phyloP scores from a whole-genome alignment of 805 yeast genomes.

The Schwanniomyces yamadae region DNA sequence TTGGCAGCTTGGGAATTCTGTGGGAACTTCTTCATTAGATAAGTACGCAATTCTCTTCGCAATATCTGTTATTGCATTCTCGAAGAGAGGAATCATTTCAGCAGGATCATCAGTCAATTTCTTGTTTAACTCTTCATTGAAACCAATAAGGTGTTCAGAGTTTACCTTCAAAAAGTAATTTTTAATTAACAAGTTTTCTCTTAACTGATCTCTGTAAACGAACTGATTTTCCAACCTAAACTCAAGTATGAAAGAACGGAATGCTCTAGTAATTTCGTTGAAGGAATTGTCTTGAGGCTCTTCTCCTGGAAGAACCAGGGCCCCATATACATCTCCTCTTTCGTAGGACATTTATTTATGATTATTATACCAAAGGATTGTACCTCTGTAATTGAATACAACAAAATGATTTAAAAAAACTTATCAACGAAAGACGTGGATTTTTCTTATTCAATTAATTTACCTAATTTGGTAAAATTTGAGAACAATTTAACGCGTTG shows the following conservation, averaged over 20 bases:
- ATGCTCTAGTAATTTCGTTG: constrained; percentile 72
- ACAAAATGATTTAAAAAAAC: constrained; percentile 1
- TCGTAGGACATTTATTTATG: constrained; percentile 66
- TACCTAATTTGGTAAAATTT: constrained; percentile 17
- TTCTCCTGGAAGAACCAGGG: constrained; percentile 87
- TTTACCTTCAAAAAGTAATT: constrained; percentile 72
- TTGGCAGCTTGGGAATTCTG: constrained; percentile 77
- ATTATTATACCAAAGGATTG: neutral
- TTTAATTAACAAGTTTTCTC: constrained; percentile 80
- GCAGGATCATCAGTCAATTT: constrained; percentile 81
- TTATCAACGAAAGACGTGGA: neutral
- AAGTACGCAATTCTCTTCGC: constrained; percentile 69
- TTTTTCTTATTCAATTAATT: constrained; percentile 8
- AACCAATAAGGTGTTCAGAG: constrained; percentile 81
- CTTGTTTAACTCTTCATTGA: constrained; percentile 86
- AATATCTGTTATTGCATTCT: constrained; percentile 77
- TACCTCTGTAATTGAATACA: neutral
- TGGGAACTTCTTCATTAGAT: constrained; percentile 50
- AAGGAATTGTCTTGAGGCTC: constrained; percentile 61
- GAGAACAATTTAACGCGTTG: constrained; percentile 3
- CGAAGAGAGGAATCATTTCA: constrained; percentile 84
- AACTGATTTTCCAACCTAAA: constrained; percentile 81
- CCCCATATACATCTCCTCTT: constrained; percentile 67
- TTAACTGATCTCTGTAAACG: constrained; percentile 84
- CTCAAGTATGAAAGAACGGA: constrained; percentile 78